Conservation (phyloP, 2,329 filamentous ascomycete species). For the Scortechinia acanthostroma region DNA sequence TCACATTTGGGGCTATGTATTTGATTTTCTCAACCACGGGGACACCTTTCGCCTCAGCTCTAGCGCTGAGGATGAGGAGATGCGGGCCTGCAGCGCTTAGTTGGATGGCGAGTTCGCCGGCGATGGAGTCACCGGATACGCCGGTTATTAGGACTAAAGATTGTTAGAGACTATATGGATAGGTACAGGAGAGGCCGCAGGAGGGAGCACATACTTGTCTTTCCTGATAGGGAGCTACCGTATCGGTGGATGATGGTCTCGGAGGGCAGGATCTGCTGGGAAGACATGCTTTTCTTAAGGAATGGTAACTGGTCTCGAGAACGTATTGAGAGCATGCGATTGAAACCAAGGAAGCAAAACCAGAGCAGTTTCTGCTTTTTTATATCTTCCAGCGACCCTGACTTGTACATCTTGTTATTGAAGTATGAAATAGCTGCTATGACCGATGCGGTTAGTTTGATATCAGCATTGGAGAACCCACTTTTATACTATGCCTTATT, state of each 20-base stretch:
- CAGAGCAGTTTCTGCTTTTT: neutral
- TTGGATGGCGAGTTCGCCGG: constrained; percentile 12
- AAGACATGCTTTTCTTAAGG: too few species aligned
- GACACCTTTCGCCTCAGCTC: constrained; percentile 9
- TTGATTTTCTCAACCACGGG: constrained; percentile 10
- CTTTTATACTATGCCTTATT: neutral
- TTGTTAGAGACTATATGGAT: neutral
- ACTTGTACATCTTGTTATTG: neutral
- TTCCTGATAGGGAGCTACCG: neutral
- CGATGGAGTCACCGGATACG: constrained; percentile 12
- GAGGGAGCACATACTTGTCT: neutral
- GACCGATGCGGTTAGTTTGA: neutral
- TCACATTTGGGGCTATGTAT: constrained; percentile 8
- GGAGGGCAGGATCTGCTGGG: neutral
- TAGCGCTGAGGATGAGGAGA: constrained; percentile 11
- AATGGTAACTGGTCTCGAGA: neutral
- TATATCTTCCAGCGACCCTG: neutral
- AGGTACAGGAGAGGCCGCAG: too few species aligned
- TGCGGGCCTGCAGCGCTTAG: constrained; percentile 10
- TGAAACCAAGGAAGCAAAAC: too few species aligned
- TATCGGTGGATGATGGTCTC: constrained; percentile 1
- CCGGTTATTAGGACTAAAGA: constrained; percentile 1
- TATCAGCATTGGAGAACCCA: neutral
- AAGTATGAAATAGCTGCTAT: neutral
- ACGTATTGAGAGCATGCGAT: neutral